These are phyloP conservation scores for Rhizopogon salebrosus DNA, from an alignment of 768 basidiomycete genomes.

Conservation along the genomic window DNA sequence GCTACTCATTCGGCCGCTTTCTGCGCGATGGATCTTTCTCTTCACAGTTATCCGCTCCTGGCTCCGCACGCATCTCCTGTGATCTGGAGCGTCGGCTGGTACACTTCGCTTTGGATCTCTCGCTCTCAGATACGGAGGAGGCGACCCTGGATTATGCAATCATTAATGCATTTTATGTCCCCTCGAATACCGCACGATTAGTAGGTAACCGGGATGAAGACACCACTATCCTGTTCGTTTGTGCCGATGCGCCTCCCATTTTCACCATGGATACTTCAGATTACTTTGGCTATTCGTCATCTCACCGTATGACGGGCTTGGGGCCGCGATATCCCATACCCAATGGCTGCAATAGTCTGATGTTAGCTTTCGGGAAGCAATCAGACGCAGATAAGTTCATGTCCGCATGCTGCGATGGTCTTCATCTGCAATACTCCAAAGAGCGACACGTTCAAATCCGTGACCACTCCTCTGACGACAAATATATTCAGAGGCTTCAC, in stretches of 20 bases:
- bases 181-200: constrained; percentile 16
- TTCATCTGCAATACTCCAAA: constrained; percentile 15
- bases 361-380: constrained; percentile 24
- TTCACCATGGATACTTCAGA: constrained; percentile 12
- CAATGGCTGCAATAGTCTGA: constrained; percentile 22
- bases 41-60: constrained; percentile 20
- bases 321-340: constrained; percentile 18
- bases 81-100: constrained; percentile 26
- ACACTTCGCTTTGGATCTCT: constrained; percentile 22
- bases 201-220: constrained; percentile 7
- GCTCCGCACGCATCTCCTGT: constrained; percentile 27
- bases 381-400: constrained; percentile 24
- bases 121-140: not conserved
- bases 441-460: not conserved
- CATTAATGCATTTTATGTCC: constrained; percentile 16
- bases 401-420: constrained; percentile 10
- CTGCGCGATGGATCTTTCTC: constrained; percentile 31
- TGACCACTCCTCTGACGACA: not conserved
- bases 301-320: constrained; percentile 17
- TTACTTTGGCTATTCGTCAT: no score
- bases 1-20: constrained; percentile 32
- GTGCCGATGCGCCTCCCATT: constrained; percentile 26
- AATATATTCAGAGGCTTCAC: constrained; percentile 7
- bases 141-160: not conserved
- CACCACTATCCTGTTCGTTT: constrained; percentile 22